Evolutionary conservation across 192 early-diverging fungal genomes (phyloP), one percentile per base, ranked within the genome.

Genomic region (Coemansia asiatica): DNA sequence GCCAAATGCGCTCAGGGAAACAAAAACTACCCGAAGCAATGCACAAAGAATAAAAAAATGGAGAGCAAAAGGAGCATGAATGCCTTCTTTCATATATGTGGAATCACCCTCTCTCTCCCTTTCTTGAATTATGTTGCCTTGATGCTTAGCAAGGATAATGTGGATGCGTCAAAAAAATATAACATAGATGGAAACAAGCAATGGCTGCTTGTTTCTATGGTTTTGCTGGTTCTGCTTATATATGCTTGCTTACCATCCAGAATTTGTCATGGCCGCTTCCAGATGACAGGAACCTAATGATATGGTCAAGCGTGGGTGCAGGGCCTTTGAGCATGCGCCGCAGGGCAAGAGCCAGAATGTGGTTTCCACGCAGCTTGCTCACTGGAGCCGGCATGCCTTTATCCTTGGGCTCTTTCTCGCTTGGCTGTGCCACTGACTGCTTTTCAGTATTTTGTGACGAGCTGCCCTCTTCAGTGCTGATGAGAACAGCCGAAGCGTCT

Each of bases 241-340:
- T 13, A 36, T 36, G 35, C 13, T 18, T 26, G 23, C 72, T 74
- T 75, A 72, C 65, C 89, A 90, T 90, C 71, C 87, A 82, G 35
- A 87, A 81, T 69, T 90, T 90, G 83, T 90, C 89, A 18, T 87
- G 88, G 31, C 89, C 89, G 56, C 89, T 86, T 51, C 64, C 74
- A 25, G 73, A 76, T 1, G 76, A 79, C 61, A 83, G 40, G 56
- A 83, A 83, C 40, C 76, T 71, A 15, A 92, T 76, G 12, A 90
- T 70, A 40, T 84, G 86, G 64, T 92, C 88, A 19, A 92, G 79
- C 15, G 81, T 89, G 13, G 88, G 86, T 46, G 77, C 89, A 3
- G 86, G 83, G 26, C 74, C 73, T 54, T 83, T 83, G 56, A 83
- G 54, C 70, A 72, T 59, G 66, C 81, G 81, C 29, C 65, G 57